Conservation (phyloP, 169 alveolate species). For the Eimeria tenella region DNA sequence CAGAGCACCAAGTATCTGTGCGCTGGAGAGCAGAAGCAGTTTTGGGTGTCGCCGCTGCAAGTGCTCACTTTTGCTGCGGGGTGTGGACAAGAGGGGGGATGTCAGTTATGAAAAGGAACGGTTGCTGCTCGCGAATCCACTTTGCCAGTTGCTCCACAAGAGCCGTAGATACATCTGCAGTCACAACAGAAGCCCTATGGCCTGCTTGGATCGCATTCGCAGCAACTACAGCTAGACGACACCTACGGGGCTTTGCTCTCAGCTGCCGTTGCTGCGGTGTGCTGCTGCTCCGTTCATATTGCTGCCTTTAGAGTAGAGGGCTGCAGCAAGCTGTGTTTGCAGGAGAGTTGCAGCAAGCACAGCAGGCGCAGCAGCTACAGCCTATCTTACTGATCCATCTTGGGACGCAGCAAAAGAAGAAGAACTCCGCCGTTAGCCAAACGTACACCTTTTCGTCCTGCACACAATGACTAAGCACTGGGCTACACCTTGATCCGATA, state of each 20-base stretch:
- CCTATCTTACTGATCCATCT: slow-evolving; percentile 77
- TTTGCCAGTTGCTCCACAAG: slow-evolving; percentile 69
- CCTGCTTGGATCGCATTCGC: background rate
- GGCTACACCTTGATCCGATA: background rate
- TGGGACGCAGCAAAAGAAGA: slow-evolving; percentile 74
- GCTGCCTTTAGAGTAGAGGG: background rate
- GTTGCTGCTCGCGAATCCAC: slow-evolving; percentile 73
- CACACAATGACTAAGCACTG: background rate
- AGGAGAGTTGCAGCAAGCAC: background rate
- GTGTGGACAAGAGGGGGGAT: slow-evolving; percentile 65
- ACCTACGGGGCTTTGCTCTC: background rate
- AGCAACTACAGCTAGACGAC: background rate
- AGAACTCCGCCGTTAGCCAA: slow-evolving; percentile 78
- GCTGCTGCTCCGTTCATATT: background rate
- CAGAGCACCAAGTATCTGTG: background rate
- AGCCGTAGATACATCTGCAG: slow-evolving; percentile 52
- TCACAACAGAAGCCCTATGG: background rate
- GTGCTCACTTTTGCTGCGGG: slow-evolving; percentile 30
- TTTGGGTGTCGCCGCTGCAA: background rate
- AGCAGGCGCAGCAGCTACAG: slow-evolving; percentile 41
- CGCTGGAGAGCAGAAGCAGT: background rate
- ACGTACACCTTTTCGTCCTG: slow-evolving; percentile 76
- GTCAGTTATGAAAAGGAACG: slow-evolving; percentile 73
- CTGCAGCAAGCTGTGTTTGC: background rate
- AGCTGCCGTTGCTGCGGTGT: background rate